A percentile compares a stretch with the other conserved stretches of the same genome.
Conservation (phyloP, 2,329 filamentous ascomycete species). For the Fusarium nygamai region DNA sequence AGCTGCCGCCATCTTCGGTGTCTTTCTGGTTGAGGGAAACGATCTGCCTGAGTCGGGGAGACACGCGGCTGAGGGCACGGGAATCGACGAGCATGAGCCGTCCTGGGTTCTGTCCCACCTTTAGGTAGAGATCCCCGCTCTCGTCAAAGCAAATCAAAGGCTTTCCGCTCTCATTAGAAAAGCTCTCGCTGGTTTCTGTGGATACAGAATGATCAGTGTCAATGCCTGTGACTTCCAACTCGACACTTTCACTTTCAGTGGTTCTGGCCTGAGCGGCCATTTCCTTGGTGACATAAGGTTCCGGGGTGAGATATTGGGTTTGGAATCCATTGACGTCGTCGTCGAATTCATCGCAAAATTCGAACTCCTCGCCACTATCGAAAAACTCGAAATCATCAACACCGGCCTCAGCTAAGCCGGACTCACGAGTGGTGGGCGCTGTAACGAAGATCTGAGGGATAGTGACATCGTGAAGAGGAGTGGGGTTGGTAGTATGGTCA, state of each 20-base stretch:
- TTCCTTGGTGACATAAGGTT: background rate
- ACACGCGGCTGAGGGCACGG: constrained; percentile 19
- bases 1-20: background rate
- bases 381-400: background rate
- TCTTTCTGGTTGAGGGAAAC: background rate
- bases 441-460: background rate
- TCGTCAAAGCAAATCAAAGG: constrained; percentile 1
- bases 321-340: background rate
- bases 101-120: background rate
- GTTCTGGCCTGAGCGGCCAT: background rate
- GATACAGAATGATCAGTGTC: background rate
- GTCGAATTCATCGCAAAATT: background rate
- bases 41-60: background rate
- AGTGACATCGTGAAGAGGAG: background rate
- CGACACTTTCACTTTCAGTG: background rate
- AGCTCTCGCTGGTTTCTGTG: background rate
- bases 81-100: constrained; percentile 21
- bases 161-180: background rate
- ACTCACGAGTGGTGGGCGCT: background rate
- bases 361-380: background rate
- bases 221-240: background rate
- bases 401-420: background rate
- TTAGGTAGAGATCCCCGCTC: constrained; percentile 12
- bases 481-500: background rate
- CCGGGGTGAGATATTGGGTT: background rate